Conservation (phyloP, 495 filamentous ascomycete species). For the Parathielavia appendiculata region DNA sequence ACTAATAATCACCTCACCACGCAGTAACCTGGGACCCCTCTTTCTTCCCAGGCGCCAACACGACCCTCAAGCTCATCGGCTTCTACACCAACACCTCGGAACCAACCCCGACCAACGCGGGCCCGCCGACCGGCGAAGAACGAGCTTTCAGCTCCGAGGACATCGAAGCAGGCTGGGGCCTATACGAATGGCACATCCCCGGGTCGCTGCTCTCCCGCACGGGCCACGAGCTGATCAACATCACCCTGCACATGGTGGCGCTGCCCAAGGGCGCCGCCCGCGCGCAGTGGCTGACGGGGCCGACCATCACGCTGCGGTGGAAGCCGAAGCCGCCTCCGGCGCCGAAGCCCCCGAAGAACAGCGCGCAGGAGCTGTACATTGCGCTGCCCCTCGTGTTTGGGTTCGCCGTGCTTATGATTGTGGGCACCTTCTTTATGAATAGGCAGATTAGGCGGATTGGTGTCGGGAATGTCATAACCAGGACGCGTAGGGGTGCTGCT, state of each 20-base stretch:
- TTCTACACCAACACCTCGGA: constrained; percentile 27
- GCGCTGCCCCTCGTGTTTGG: constrained; percentile 40
- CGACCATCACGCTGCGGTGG: constrained; percentile 27
- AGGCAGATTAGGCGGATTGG: constrained; percentile 33
- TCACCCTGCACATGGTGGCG: constrained; percentile 38
- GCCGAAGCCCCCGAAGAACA: constrained; percentile 20
- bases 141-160: constrained; percentile 35
- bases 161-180: constrained; percentile 36
- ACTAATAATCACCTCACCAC: neutral
- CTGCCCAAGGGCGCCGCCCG: constrained; percentile 16
- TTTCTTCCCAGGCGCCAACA: constrained; percentile 37
- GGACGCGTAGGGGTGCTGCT: constrained; percentile 33
- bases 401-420: constrained; percentile 29
- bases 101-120: neutral
- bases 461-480: constrained; percentile 36
- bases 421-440: constrained; percentile 38
- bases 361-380: constrained; percentile 33
- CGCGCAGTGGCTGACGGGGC: constrained; percentile 29
- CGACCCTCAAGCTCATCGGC: constrained; percentile 31
- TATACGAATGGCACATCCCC: constrained; percentile 37
- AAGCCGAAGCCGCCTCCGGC: constrained; percentile 19
- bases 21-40: constrained; percentile 45
- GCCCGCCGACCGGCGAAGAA: constrained; percentile 6
- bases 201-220: constrained; percentile 23
- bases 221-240: constrained; percentile 32